phyloP scores from a whole-genome alignment of 306 rosid species.

The Rubus idaeus region DNA sequence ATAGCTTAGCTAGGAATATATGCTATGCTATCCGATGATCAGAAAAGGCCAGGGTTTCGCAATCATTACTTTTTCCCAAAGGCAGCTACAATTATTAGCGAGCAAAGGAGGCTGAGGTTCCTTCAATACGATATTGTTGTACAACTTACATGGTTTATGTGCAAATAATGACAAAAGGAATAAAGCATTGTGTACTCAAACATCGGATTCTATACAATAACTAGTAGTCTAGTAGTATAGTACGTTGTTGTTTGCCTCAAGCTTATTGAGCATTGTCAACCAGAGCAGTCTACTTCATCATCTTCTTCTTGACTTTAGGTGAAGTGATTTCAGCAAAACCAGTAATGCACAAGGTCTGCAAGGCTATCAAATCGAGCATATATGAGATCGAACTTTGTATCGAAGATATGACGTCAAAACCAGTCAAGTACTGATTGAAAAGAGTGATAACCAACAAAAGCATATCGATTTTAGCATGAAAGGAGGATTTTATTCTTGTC shows the following conservation, averaged over 20 bases:
- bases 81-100: neutral
- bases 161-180: slow-evolving; percentile 22
- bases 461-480: neutral
- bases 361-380: neutral
- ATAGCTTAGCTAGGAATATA: neutral
- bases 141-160: slow-evolving; percentile 13
- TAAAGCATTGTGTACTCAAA: slow-evolving; percentile 18
- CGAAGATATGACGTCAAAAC: neutral
- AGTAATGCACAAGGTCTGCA: neutral
- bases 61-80: slow-evolving; percentile 6
- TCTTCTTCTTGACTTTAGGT: neutral
- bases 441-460: slow-evolving; percentile 3
- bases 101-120: slow-evolving; percentile 8
- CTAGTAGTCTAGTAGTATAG: neutral
- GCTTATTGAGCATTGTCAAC: neutral
- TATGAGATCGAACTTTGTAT: neutral
- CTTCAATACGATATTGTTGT: slow-evolving; percentile 2
- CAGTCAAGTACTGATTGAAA: neutral
- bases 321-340: neutral
- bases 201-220: neutral
- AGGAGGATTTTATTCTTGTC: neutral
- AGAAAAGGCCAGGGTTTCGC: neutral
- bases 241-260: neutral
- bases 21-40: neutral
- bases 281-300: slow-evolving; percentile 7